Evolutionary conservation across 1,139 yeast genomes (phyloP).

Genomic region (Saccharomyces hybrid): DNA sequence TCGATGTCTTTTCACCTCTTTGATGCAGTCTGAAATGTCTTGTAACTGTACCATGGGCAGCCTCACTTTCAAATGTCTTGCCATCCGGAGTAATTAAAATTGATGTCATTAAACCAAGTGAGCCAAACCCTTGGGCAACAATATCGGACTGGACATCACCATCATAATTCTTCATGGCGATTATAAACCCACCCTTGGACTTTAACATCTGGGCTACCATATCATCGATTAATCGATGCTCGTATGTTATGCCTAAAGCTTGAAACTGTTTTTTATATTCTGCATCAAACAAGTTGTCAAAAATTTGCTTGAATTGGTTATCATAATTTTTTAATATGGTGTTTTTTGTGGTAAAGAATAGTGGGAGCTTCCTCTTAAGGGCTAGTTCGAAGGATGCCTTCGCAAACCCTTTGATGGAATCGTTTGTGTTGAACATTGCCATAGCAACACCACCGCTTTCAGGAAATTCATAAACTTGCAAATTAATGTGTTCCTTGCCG

Average conservation of each 20-base stretch:
- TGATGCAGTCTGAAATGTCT: conserved; percentile 92
- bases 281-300: conserved; percentile 66
- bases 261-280: conserved; percentile 67
- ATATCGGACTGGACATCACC: conserved; percentile 96
- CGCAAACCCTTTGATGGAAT: conserved; percentile 82
- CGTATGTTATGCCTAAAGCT: conserved; percentile 75
- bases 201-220: conserved; percentile 98
- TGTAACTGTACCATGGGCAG: conserved; percentile 95
- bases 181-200: conserved; percentile 85
- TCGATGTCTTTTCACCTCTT: conserved; percentile 92
- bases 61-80: conserved; percentile 87
- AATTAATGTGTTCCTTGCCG: conserved; percentile 47
- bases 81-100: conserved; percentile 92
- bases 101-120: conserved; percentile 91
- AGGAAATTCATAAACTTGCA: conserved; percentile 59
- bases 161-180: conserved; percentile 93
- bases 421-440: conserved; percentile 93
- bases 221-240: conserved; percentile 91
- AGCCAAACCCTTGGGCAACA: conserved; percentile 96
- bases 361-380: conserved; percentile 62
- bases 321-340: conserved; percentile 87
- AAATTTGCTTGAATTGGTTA: conserved; percentile 88
- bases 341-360: conserved; percentile 83
- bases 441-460: conserved; percentile 75
- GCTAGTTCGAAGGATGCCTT: conserved; percentile 88